These are phyloP conservation scores for Cladosporium sp. DNA, from an alignment of 2,329 filamentous ascomycete species.

Conservation along the genomic window DNA sequence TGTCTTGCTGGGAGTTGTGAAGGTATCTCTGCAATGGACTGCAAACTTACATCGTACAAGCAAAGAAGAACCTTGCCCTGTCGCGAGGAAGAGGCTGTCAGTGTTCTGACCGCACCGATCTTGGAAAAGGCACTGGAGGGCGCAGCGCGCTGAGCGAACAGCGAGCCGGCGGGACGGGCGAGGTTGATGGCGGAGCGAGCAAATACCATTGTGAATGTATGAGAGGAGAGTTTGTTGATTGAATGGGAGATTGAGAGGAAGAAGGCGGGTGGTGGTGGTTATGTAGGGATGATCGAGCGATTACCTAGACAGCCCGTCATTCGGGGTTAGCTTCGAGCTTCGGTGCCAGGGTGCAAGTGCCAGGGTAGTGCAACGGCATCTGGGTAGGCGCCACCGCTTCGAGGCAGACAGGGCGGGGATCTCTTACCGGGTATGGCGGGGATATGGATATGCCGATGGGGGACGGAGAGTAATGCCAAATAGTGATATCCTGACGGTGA, in stretches of 20 bases:
- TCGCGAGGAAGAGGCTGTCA: slow-evolving; percentile 64
- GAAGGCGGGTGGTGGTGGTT: slow-evolving; percentile 10
- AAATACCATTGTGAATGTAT: slow-evolving; percentile 57
- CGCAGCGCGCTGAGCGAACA: slow-evolving; percentile 46
- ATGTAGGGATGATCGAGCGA: slow-evolving; percentile 13
- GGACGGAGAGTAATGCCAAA: not conserved
- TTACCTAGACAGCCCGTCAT: slow-evolving; percentile 17
- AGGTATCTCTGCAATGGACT: not conserved
- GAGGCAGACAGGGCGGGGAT: slow-evolving; percentile 6
- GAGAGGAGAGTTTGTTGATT: slow-evolving; percentile 7
- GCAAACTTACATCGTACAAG: slow-evolving; percentile 78
- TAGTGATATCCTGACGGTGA: not conserved
- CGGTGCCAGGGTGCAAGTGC: slow-evolving; percentile 3
- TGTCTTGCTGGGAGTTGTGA: slow-evolving; percentile 3
- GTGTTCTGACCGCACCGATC: slow-evolving; percentile 58
- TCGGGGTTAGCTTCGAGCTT: slow-evolving; percentile 13
- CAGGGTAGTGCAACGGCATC: slow-evolving; percentile 1
- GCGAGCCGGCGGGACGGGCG: slow-evolving; percentile 54
- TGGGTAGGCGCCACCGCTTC: slow-evolving; percentile 6
- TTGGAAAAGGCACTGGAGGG: slow-evolving; percentile 41
- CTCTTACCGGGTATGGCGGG: slow-evolving; percentile 16
- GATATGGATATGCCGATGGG: not conserved
- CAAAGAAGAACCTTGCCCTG: slow-evolving; percentile 96
- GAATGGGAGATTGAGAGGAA: not conserved
- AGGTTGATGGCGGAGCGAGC: slow-evolving; percentile 61